Base-by-base conservation (phyloP, 2,329 filamentous ascomycete genomes). In the Aureobasidium zeae region DNA sequence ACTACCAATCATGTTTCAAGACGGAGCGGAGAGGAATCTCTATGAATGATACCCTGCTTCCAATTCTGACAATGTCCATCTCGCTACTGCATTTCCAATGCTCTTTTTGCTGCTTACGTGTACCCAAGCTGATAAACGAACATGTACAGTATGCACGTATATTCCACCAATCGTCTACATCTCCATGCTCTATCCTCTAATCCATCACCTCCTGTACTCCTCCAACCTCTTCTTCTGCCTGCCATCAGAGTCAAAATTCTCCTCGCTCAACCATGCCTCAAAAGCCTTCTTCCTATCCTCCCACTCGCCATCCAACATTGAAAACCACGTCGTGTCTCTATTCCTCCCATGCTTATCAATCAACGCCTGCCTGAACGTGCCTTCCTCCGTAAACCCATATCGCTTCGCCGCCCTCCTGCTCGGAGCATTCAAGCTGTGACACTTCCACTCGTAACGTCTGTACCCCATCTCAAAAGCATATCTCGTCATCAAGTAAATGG, bases 381-480 rank as follows among this genome's bases (percentile, higher is more conserved):
- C 78, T 55, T 83, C 78, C 51, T 61, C 74, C 0, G 55, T 56
- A 51, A 81, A 82, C 0, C 78, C 79, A 8, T 79, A 56, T 4
- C 78, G 62, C 49, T 58, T 38, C 0, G 78, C 78, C 0, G 78
- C 77, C 3, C 66, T 60, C 13, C 65, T 61, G 31, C 73, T 77
- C 0, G 70, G 63, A 28, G 52, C 63, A 54, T 82, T 81, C 11
- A 77, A 58, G n/a, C 65, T 52, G 54, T 81, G 69, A 38, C 73
- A 76, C 52, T 81, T 82, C 78, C 78, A 82, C 57, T 81, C 77
- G 6, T 77, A 68, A 7, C 78, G 63, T 4, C 70, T 56, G 52
- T 74, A 77, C 0, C 70, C 66, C 16, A 80, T 54, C 4, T 73
- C 69, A 50, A 81, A 74, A 0, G 68, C 67, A 41, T 75, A 63